Evolutionary conservation across 257 asterid genomes (phyloP).

Genomic region (Vinca minor): DNA sequence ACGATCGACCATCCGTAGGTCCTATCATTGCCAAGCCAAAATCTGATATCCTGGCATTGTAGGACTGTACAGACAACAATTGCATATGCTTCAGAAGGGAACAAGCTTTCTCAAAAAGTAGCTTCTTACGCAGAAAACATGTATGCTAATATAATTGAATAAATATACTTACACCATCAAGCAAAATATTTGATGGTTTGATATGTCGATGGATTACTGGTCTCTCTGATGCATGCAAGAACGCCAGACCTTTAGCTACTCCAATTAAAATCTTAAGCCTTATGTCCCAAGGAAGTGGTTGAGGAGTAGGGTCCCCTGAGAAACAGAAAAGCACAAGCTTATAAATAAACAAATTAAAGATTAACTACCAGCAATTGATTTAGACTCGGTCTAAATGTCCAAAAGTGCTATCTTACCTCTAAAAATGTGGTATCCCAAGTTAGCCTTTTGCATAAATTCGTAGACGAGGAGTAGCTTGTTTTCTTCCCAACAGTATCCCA

Average conservation of each 20-base stretch:
- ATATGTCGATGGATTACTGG: conserved; percentile 64
- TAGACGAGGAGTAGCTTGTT: conserved; percentile 57
- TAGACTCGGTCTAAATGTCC: background rate
- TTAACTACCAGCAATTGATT: background rate
- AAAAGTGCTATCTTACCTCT: conserved; percentile 53
- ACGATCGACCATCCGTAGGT: conserved; percentile 58
- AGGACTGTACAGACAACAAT: conserved; percentile 30
- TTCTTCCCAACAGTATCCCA: no score
- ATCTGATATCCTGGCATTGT: conserved; percentile 62
- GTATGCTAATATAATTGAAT: background rate
- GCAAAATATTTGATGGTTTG: conserved; percentile 74
- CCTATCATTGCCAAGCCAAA: conserved; percentile 64
- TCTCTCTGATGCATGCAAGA: conserved; percentile 48
- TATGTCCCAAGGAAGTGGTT: conserved; percentile 65
- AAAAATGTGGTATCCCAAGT: conserved; percentile 89
- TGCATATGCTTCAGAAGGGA: background rate
- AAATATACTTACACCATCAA: conserved; percentile 51
- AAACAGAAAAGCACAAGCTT: conserved; percentile 5
- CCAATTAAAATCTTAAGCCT: conserved; percentile 53
- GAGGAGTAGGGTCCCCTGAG: conserved; percentile 65
- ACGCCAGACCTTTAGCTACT: conserved; percentile 68
- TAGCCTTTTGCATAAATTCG: conserved; percentile 94
- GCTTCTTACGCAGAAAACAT: background rate
- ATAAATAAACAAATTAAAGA: background rate
- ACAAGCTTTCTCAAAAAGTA: background rate